phyloP scores from a whole-genome alignment of 192 early-diverging fungal genomes.

The Rhizophagus prolifer region DNA sequence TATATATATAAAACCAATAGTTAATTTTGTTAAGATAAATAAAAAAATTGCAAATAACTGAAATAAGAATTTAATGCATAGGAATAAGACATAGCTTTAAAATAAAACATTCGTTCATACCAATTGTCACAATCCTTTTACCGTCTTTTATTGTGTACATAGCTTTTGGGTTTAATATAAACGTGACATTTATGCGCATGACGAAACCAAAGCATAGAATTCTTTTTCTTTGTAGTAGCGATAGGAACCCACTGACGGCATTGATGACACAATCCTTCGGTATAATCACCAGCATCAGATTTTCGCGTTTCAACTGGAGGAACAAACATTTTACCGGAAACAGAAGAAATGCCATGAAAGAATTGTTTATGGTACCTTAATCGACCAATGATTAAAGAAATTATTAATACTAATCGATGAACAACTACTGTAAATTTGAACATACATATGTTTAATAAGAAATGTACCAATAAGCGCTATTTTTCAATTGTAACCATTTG shows the following conservation, averaged over 20 bases:
- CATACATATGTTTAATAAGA: not conserved
- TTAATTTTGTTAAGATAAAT: too few species aligned
- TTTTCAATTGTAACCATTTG: conserved; percentile 86
- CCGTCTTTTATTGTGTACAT: not conserved
- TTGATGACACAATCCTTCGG: conserved; percentile 83
- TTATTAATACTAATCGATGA: not conserved
- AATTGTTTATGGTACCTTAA: conserved; percentile 84
- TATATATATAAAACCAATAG: too few species aligned
- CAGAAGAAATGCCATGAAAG: conserved; percentile 82
- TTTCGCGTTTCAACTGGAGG: conserved; percentile 71
- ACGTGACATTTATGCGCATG: conserved; percentile 88
- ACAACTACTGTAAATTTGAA: not conserved
- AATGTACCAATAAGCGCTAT: conserved; percentile 78
- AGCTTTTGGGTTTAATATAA: conserved; percentile 70
- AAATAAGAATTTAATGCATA: too few species aligned
- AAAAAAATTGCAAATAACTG: too few species aligned
- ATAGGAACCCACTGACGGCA: conserved; percentile 82
- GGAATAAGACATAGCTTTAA: not conserved
- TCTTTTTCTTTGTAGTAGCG: conserved; percentile 72
- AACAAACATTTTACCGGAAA: conserved; percentile 73
- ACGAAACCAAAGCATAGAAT: conserved; percentile 72
- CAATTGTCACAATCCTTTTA: too few species aligned
- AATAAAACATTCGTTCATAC: too few species aligned
- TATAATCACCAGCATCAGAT: conserved; percentile 58
- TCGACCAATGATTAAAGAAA: not conserved